phyloP scores from a whole-genome alignment of 371 early-diverging fungal genomes.

The Mucor mucedo region DNA sequence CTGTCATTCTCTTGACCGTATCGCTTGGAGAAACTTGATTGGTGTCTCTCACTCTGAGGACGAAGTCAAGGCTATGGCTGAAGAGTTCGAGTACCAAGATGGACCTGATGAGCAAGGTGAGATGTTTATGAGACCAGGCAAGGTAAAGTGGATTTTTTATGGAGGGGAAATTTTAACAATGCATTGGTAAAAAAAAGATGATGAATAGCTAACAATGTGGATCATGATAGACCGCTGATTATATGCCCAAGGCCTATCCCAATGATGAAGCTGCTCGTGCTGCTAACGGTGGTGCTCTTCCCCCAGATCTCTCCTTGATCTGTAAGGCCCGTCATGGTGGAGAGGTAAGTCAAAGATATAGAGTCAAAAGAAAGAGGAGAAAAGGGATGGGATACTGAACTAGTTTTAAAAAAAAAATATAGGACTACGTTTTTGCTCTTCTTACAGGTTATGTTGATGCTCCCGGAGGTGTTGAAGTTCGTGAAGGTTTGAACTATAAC shows the following conservation, averaged over 20 bases:
- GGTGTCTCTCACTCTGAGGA: slow-evolving; percentile 91
- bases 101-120: slow-evolving; percentile 96
- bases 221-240: slow-evolving; percentile 76
- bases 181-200: not conserved
- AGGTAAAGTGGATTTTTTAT: slow-evolving; percentile 51
- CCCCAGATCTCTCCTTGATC: slow-evolving; percentile 96
- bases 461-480: slow-evolving; percentile 93
- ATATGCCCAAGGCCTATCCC: slow-evolving; percentile 92
- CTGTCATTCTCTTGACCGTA: slow-evolving; percentile 94
- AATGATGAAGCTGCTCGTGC: slow-evolving; percentile 98
- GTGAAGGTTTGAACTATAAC: slow-evolving; percentile 97
- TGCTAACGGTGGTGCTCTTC: slow-evolving; percentile 95
- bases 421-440: slow-evolving; percentile 95
- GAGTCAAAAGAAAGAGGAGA: too few relatives aligned
- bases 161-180: not conserved
- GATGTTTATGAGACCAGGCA: slow-evolving; percentile 95
- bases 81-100: slow-evolving; percentile 90
- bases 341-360: slow-evolving; percentile 55
- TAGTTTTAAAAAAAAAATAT: too few relatives aligned
- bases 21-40: slow-evolving; percentile 94
- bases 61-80: slow-evolving; percentile 94
- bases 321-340: slow-evolving; percentile 96
- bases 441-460: slow-evolving; percentile 96
- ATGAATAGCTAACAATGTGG: not conserved
- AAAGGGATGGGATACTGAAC: not conserved